Evolutionary conservation across 2,329 filamentous ascomycete genomes (phyloP).

Genomic region (Colletotrichum tamarilloi): DNA sequence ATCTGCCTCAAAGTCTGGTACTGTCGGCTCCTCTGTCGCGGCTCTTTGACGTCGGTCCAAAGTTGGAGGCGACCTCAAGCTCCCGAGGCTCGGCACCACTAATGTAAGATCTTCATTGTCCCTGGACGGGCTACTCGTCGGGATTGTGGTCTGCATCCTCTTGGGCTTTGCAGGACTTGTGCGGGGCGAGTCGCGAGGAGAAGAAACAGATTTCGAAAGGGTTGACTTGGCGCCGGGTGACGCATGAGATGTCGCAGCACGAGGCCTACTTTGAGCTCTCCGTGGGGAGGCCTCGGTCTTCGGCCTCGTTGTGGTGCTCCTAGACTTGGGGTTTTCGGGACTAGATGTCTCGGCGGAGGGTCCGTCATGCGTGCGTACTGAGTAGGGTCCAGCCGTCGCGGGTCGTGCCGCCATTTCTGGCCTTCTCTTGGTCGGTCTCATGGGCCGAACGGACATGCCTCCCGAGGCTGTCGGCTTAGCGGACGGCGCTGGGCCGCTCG

Average conservation of each 20-base stretch:
- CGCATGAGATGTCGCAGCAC: slow-evolving; percentile 57
- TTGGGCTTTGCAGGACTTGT: slow-evolving; percentile 54
- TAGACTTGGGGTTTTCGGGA: slow-evolving; percentile 59
- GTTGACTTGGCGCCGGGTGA: slow-evolving; percentile 50
- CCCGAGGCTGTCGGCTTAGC: slow-evolving; percentile 59
- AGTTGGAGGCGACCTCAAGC: slow-evolving; percentile 43
- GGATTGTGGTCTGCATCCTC: slow-evolving; percentile 40
- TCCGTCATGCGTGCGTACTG: slow-evolving; percentile 64
- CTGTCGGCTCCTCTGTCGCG: slow-evolving; percentile 7
- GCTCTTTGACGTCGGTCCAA: slow-evolving; percentile 31
- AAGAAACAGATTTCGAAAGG: slow-evolving; percentile 31
- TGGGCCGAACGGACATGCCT: slow-evolving; percentile 72
- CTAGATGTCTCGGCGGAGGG: slow-evolving; percentile 55
- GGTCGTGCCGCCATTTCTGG: slow-evolving; percentile 69
- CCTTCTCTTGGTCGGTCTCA: slow-evolving; percentile 68
- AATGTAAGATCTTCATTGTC: slow-evolving; percentile 66
- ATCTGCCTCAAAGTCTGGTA: not conserved
- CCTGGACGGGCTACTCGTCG: slow-evolving; percentile 59
- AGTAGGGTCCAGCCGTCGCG: slow-evolving; percentile 74
- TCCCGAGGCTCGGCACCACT: slow-evolving; percentile 60
- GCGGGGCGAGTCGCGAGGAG: slow-evolving; percentile 49
- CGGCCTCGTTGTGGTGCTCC: slow-evolving; percentile 61
- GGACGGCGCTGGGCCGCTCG: slow-evolving; percentile 47
- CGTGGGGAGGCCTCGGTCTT: slow-evolving; percentile 63
- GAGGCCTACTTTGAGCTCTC: slow-evolving; percentile 57